Conservation (phyloP, 495 filamentous ascomycete genomes). For the Xylaria curta region DNA sequence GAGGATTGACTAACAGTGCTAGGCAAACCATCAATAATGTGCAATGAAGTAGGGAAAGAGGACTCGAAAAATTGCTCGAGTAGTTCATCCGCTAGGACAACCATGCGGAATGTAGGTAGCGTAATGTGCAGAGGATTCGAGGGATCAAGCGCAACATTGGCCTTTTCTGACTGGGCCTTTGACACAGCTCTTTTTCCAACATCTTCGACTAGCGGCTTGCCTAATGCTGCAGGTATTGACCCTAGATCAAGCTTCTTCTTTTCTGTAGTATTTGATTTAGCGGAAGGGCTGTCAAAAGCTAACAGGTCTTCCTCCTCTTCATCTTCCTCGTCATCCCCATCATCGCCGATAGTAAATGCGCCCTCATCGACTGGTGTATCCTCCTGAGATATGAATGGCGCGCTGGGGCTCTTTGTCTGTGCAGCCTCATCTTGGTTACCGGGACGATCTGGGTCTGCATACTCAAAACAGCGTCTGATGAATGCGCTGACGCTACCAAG, state of each 20-base stretch:
- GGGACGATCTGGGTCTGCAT: conserved; percentile 90
- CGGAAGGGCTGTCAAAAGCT: conserved; percentile 51
- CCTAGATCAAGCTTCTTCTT: conserved; percentile 41
- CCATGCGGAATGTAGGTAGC: conserved; percentile 97
- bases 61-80: conserved; percentile 96
- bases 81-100: conserved; percentile 92
- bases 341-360: conserved; percentile 81
- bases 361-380: conserved; percentile 42
- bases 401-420: conserved; percentile 28
- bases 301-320: conserved; percentile 75
- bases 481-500: conserved; percentile 92
- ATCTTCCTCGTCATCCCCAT: conserved; percentile 66
- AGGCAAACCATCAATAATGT: conserved; percentile 56
- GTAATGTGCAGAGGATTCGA: conserved; percentile 93
- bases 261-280: conserved; percentile 38
- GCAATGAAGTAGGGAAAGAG: conserved; percentile 70
- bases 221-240: conserved; percentile 34
- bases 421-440: conserved; percentile 53
- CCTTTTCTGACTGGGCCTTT: conserved; percentile 63
- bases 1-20: conserved; percentile 47
- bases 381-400: conserved; percentile 31
- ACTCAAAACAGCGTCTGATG: conserved; percentile 95
- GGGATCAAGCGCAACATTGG: conserved; percentile 90
- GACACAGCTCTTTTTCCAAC: conserved; percentile 50
- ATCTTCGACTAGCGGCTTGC: conserved; percentile 32